phyloP scores from a whole-genome alignment of 139 green algal genomes.

The Micromonas commoda region DNA sequence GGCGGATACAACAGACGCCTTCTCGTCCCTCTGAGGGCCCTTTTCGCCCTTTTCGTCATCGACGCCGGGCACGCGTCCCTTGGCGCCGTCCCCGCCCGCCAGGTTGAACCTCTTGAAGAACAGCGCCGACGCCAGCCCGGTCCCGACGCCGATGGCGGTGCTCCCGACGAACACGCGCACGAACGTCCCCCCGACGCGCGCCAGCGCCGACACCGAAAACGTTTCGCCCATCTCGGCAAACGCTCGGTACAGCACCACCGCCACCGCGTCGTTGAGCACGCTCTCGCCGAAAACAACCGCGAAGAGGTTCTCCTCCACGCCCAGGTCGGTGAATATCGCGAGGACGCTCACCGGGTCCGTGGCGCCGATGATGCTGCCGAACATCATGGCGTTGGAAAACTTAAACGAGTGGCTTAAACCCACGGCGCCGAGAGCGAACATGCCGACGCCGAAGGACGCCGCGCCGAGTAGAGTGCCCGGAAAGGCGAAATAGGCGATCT shows the following conservation, averaged over 20 bases:
- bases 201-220: neutral
- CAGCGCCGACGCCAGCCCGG: constrained; percentile 2
- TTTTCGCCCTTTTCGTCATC: too few relatives aligned
- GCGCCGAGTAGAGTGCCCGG: constrained; percentile 55
- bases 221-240: constrained; percentile 38
- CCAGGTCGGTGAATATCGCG: constrained; percentile 40
- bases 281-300: constrained; percentile 75
- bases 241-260: constrained; percentile 66
- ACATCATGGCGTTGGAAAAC: constrained; percentile 38
- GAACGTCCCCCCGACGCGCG: constrained; percentile 1
- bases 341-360: constrained; percentile 66
- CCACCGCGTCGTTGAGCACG: constrained; percentile 77
- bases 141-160: neutral
- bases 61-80: too few relatives aligned
- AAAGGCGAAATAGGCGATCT: constrained; percentile 60
- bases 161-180: neutral
- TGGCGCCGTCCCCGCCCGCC: neutral
- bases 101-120: constrained; percentile 19
- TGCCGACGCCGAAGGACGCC: constrained; percentile 53
- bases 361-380: constrained; percentile 57
- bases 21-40: too few relatives aligned
- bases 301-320: constrained; percentile 61
- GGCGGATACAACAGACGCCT: too few relatives aligned
- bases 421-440: constrained; percentile 51
- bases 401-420: constrained; percentile 36